Conservation (phyloP, 176 grass and related monocot species). For the Pontederia paniculata region DNA sequence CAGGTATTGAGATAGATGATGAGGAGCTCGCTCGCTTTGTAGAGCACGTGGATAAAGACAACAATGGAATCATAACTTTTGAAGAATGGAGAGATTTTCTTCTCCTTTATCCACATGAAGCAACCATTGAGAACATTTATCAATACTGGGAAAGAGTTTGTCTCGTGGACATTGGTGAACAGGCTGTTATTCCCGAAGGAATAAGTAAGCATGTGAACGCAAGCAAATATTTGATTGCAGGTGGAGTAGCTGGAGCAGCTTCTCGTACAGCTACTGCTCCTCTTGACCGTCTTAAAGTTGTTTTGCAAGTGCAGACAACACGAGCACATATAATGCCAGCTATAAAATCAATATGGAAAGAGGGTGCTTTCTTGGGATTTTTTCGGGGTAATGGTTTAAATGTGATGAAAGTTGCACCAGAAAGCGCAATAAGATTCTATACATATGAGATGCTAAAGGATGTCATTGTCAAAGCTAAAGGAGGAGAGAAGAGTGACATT, state of each 20-base stretch:
- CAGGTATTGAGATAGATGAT: slow-evolving; percentile 82
- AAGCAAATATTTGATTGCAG: slow-evolving; percentile 76
- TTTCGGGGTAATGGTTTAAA: slow-evolving; percentile 85
- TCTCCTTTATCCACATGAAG: slow-evolving; percentile 81
- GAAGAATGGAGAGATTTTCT: slow-evolving; percentile 97
- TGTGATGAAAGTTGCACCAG: slow-evolving; percentile 81
- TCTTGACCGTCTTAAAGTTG: slow-evolving; percentile 72
- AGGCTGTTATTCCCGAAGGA: slow-evolving; percentile 65
- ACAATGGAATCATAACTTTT: slow-evolving; percentile 88
- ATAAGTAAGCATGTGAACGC: slow-evolving; percentile 67
- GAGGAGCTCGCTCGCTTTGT: slow-evolving; percentile 74
- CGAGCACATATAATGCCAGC: slow-evolving; percentile 27
- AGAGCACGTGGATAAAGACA: slow-evolving; percentile 91
- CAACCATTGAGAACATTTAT: slow-evolving; percentile 81
- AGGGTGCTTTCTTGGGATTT: slow-evolving; percentile 43
- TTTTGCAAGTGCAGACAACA: slow-evolving; percentile 68
- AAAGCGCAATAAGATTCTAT: slow-evolving; percentile 86
- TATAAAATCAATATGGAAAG: slow-evolving; percentile 60
- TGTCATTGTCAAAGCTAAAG: slow-evolving; percentile 57
- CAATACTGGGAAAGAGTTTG: slow-evolving; percentile 88
- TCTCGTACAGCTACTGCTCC: slow-evolving; percentile 77
- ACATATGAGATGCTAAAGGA: slow-evolving; percentile 75
- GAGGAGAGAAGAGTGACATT: slow-evolving; percentile 47
- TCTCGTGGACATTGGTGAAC: slow-evolving; percentile 76
- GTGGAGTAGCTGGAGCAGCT: slow-evolving; percentile 60